A percentile compares a stretch with the other conserved stretches of the same genome.
phyloP scores from a whole-genome alignment of 2,329 filamentous ascomycete genomes.

The Ramularia endophylla region DNA sequence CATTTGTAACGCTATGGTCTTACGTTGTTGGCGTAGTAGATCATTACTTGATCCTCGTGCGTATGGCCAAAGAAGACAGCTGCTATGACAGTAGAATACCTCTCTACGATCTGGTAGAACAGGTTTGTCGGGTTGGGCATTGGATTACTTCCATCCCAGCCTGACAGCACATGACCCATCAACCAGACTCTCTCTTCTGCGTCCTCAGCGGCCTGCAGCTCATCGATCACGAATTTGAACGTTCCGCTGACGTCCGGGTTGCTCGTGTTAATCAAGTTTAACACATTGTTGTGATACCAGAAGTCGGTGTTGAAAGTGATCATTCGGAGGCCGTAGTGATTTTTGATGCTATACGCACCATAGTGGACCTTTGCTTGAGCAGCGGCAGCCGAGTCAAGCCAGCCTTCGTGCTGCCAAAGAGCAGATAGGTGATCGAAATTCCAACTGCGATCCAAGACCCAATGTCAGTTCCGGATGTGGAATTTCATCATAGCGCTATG shows the following conservation, averaged over 20 bases:
- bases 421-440: constrained; percentile 52
- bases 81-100: constrained; percentile 51
- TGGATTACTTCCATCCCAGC: constrained; percentile 52
- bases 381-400: constrained; percentile 44
- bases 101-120: constrained; percentile 51
- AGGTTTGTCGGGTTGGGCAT: constrained; percentile 49
- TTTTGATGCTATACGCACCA: constrained; percentile 51
- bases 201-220: constrained; percentile 50
- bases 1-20: not conserved
- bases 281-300: constrained; percentile 39
- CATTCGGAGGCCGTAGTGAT: constrained; percentile 47
- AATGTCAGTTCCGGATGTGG: no score
- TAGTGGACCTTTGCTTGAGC: constrained; percentile 49
- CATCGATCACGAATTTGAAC: constrained; percentile 46
- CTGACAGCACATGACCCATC: constrained; percentile 49
- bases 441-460: no score
- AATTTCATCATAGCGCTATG: no score
- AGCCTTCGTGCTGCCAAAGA: constrained; percentile 52
- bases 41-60: constrained; percentile 50
- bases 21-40: constrained; percentile 46
- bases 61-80: constrained; percentile 52
- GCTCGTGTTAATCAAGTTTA: constrained; percentile 49
- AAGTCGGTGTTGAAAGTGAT: constrained; percentile 51
- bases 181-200: constrained; percentile 50
- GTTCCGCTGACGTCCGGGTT: constrained; percentile 47